Base-by-base conservation (phyloP, 1,284 basidiomycete species). In the Pyrrhoderma lamaoense region DNA sequence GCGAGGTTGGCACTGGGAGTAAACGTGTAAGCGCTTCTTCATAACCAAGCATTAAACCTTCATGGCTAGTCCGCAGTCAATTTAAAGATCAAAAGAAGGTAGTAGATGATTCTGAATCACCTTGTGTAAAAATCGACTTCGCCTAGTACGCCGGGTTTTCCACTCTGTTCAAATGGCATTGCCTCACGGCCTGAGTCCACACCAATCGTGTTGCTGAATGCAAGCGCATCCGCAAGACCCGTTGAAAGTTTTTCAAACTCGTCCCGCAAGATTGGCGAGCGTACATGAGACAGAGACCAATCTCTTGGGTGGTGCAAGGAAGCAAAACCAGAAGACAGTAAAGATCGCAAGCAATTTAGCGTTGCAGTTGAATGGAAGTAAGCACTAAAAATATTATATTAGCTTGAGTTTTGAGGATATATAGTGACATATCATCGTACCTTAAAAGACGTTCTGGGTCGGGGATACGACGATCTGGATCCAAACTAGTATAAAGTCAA, bases 281-380 rank as follows among this genome's bases (percentile, higher is more conserved):
- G 84, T 23, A 99, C 95, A 65, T 99, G 93, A 9, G 79, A 78
- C 60, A 98, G 80, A 2, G 91, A 93, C 91, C 95, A 97, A 62
- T 89, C 82, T 36, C 88, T 79, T 0, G 95, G 95, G 60, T 95
- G 88, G 66, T 42, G 42, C 35, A 98, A 68, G 8, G 89, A 88
- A 0, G 94, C 95, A 60, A 97, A 94, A 21, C 93, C 93, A 16
- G 92, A 95, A 1, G 82, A 80, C 2, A 99, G 79, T 42, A 97
- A 76, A 2, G 84, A 82, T 16, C 95, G 87, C 55, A 98, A 79
- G 68, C 95, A 86, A 70, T 98, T 98, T 46, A 98, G 75, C 0
- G 96, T 98, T 1, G 94, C 80, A 0, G 91, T 80, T 0, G 93
- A 96, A 70, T 98, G 88, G 70, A 97, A 98, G 75, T 99, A 98